These are phyloP conservation scores for Scheffersomyces lignicola DNA, from an alignment of 1,139 yeast species.

Conservation along the genomic window DNA sequence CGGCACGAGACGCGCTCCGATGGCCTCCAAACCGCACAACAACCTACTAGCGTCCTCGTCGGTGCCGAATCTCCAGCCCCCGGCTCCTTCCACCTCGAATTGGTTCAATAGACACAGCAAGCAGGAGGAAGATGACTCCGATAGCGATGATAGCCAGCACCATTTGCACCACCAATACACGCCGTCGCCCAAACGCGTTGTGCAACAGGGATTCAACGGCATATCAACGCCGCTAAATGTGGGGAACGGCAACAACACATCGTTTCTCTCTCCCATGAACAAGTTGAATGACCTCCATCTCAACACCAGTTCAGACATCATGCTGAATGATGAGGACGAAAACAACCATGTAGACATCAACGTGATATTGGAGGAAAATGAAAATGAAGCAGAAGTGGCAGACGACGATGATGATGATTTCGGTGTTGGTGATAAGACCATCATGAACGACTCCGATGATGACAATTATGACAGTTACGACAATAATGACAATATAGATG, in stretches of 20 bases:
- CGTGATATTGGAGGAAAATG: conserved; percentile 5
- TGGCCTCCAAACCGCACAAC: too few species aligned
- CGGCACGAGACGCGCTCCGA: too few species aligned
- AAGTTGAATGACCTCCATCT: conserved; percentile 32
- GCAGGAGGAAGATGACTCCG: neutral
- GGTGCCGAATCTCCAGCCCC: conserved; percentile 1
- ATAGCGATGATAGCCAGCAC: conserved; percentile 3
- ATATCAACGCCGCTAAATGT: conserved; percentile 38
- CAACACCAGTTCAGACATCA: conserved; percentile 8
- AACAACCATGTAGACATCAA: neutral
- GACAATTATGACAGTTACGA: conserved; percentile 5
- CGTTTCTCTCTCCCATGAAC: conserved; percentile 41
- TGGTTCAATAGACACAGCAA: conserved; percentile 1
- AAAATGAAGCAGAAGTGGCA: conserved; percentile 11
- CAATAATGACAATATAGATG: conserved; percentile 6
- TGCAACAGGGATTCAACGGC: conserved; percentile 8
- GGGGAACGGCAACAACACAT: conserved; percentile 16
- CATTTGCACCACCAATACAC: conserved; percentile 9
- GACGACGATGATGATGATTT: conserved; percentile 13
- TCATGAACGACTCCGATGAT: conserved; percentile 14
- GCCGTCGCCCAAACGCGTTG: conserved; percentile 13
- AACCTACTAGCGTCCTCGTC: neutral
- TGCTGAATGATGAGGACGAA: neutral
- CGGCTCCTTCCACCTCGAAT: conserved; percentile 4
- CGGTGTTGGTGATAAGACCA: conserved; percentile 19